phyloP scores from a whole-genome alignment of 179 eudicot species.

The Camellia oleifera region DNA sequence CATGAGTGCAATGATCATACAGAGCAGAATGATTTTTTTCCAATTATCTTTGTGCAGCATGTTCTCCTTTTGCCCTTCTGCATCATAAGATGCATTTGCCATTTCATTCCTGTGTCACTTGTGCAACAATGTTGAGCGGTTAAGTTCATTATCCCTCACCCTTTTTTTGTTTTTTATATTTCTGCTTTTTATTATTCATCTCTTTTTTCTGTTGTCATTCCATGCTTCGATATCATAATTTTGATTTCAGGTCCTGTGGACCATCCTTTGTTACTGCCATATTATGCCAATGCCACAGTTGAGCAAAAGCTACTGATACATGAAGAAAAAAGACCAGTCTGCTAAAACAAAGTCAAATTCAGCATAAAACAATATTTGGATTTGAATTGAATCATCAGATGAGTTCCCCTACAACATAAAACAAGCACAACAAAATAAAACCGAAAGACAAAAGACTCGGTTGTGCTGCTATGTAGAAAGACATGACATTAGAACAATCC shows the following conservation, averaged over 20 bases:
- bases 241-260: background rate
- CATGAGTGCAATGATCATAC: background rate
- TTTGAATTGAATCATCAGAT: background rate
- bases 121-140: background rate
- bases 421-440: background rate
- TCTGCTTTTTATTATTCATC: background rate
- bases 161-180: background rate
- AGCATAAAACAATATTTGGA: too few relatives aligned
- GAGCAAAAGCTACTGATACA: background rate
- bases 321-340: background rate
- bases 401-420: background rate
- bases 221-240: background rate
- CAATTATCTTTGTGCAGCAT: too few relatives aligned
- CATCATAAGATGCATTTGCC: slow-evolving; percentile 10
- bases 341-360: too few relatives aligned
- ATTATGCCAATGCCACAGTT: background rate
- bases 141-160: background rate
- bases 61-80: background rate
- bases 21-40: background rate
- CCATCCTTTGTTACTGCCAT: too few relatives aligned
- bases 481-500: background rate
- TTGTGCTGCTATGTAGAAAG: slow-evolving; percentile 1
- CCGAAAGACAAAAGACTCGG: background rate
- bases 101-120: background rate
- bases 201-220: slow-evolving; percentile 2